Percentiles rank a stretch among this genome's conserved stretches.
Evolutionary conservation across 208 protist genomes (phyloP).

Genomic region (Herpetomonas muscarum): DNA sequence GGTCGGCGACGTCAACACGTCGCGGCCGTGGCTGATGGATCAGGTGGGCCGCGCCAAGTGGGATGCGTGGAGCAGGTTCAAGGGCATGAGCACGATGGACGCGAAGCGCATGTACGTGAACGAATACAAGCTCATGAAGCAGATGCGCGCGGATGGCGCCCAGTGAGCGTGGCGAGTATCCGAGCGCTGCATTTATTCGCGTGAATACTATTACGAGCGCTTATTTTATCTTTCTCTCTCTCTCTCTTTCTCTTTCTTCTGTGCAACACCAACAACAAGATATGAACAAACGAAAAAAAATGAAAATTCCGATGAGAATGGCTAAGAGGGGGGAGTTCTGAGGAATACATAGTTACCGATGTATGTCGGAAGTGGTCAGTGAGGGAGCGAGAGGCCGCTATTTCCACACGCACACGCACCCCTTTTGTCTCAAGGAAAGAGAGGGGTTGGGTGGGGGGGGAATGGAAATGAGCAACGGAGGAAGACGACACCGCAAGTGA

Average conservation of each 20-base stretch:
- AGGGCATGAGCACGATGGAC: constrained; percentile 74
- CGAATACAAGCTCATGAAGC: constrained; percentile 48
- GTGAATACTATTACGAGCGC: no score
- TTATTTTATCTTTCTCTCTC: no score
- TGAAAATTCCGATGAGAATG: not conserved
- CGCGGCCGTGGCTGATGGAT: constrained; percentile 78
- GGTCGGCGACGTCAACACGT: constrained; percentile 67
- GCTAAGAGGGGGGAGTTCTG: no score
- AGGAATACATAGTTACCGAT: no score
- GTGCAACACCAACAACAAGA: not conserved
- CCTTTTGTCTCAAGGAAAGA: no score
- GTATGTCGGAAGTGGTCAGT: no score
- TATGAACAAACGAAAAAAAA: constrained; percentile 4
- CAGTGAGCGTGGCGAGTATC: no score
- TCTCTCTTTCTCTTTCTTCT: not conserved
- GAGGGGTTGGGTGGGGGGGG: no score
- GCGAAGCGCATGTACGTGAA: constrained; percentile 85
- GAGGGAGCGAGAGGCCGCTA: no score
- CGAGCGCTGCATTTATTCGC: no score
- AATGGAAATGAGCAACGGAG: not conserved
- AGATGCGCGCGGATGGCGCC: constrained; percentile 13
- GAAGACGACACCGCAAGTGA: no score
- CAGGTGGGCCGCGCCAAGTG: constrained; percentile 84
- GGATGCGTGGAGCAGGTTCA: constrained; percentile 86
- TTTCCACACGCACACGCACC: no score